A percentile compares a stretch with the other conserved stretches of the same genome.
Evolutionary conservation across 805 yeast genomes (phyloP).

Genomic region (Pichia sporocuriosa): DNA sequence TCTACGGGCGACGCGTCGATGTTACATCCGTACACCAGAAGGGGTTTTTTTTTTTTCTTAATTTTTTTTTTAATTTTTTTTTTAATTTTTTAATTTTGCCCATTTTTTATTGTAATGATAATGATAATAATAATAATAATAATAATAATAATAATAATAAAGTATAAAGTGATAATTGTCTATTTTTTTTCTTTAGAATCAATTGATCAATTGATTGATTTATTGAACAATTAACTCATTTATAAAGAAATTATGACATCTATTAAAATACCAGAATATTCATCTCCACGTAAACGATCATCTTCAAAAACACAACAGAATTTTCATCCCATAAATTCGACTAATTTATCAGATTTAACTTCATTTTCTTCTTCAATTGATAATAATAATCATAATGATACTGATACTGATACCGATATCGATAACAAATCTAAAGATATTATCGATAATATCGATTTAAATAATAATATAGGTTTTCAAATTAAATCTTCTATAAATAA

Average conservation of each 20-base stretch:
- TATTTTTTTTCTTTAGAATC: too few relatives aligned
- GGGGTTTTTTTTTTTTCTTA: too few relatives aligned
- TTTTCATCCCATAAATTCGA: slow-evolving; percentile 24
- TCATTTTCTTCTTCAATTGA: background rate
- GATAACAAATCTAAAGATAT: too few relatives aligned
- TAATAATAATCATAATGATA: background rate
- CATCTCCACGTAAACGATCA: slow-evolving; percentile 25
- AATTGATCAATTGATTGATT: too few relatives aligned
- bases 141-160: background rate
- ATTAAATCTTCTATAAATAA: background rate
- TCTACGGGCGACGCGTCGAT: too few relatives aligned
- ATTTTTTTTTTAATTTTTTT: too few relatives aligned
- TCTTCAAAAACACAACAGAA: slow-evolving; percentile 29
- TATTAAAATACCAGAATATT: background rate
- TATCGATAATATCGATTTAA: background rate
- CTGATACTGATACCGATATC: too few relatives aligned
- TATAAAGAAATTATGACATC: background rate
- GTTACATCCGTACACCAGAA: too few relatives aligned
- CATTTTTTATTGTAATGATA: background rate
- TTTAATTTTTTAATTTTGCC: background rate
- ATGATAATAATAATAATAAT: background rate
- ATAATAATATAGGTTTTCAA: background rate
- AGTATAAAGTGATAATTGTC: background rate
- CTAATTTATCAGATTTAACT: slow-evolving; percentile 15
- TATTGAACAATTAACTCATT: too few relatives aligned